Percentiles rank a stretch among this genome's conserved stretches.
These are phyloP conservation scores for Acacia pycnantha DNA, from an alignment of 331 rosid species.

Conservation along the genomic window DNA sequence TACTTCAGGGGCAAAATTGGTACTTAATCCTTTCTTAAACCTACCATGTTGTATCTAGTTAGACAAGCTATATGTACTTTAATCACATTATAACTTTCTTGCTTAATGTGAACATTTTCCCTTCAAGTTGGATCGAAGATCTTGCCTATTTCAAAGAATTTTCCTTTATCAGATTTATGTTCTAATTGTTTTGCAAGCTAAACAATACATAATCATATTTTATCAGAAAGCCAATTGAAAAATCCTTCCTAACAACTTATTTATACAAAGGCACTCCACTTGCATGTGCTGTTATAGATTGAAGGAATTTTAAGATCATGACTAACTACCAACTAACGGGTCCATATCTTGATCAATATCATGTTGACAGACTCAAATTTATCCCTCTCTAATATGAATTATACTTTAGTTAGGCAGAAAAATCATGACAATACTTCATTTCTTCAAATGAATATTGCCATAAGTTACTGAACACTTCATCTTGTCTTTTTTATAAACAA, in stretches of 20 bases:
- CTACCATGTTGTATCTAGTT: neutral
- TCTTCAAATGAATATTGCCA: neutral
- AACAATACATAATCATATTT: conserved; percentile 2
- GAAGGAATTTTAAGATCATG: neutral
- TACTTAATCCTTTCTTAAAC: too few relatives aligned
- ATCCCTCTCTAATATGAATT: neutral
- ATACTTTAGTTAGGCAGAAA: neutral
- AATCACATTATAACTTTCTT: neutral
- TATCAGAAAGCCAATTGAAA: neutral
- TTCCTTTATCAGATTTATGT: neutral
- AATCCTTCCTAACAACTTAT: neutral
- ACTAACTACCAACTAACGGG: neutral
- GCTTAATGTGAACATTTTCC: neutral
- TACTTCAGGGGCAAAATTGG: too few relatives aligned
- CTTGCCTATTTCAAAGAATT: neutral
- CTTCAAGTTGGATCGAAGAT: neutral
- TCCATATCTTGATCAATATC: neutral
- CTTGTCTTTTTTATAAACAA: too few relatives aligned
- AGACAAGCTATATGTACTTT: neutral
- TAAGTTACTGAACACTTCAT: neutral
- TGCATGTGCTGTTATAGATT: neutral
- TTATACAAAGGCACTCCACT: neutral
- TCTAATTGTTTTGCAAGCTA: too few relatives aligned
- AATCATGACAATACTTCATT: neutral
- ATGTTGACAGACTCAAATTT: neutral